Evolutionary conservation across 352 stramenopile species (phyloP), one percentile per base, ranked within the genome.

Genomic region (Globisporangium parvum): DNA sequence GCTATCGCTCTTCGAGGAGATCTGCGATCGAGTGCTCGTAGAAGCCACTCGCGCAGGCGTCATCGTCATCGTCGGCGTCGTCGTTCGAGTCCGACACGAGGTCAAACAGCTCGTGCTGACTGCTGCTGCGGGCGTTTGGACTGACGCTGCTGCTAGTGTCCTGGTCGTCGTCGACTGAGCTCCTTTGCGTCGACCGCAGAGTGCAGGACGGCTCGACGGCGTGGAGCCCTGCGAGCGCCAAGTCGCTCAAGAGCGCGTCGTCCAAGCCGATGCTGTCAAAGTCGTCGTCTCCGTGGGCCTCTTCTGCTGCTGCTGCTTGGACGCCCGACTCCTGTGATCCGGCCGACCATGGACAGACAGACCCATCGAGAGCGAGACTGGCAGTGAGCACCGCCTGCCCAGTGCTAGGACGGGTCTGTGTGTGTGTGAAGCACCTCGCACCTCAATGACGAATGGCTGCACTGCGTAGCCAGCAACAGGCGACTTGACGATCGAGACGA

Each of bases 401-500:
- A 31, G 3, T 31, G 26, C 26, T 31, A 2, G 14, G 9, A 35
- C 45, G 12, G 11, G 6, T 6, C 18, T 8, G 18, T 41, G 14
- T 33, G 17, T 6, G n/a, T 12, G 11, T 28, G 31, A 42, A 48
- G 2, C 51, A 53, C 2, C n/a, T 60, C 65, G 23, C 49, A 91
- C 80, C 41, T 74, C 70, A 58, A 91, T 65, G 11, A 60, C 62
- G 51, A 89, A 90, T 5, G 77, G 81, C 55, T 89, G 75, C n/a
- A 87, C 56, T 26, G 82, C 56, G 52, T 78, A 70, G 37, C 68
- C 76, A 24, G 80, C 67, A 21, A 70, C 70, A 17, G 80, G 74
- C 40, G 72, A 85, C 63, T 90, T 92, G 48, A 76, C 71, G 45
- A 90, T 73, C 15, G 70, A 73, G 23, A 92, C 77, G 15, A 66